A percentile compares a stretch with the other conserved stretches of the same genome.
Evolutionary conservation across 768 basidiomycete genomes (phyloP).

Genomic region (Lactifluus hygrophoroides): DNA sequence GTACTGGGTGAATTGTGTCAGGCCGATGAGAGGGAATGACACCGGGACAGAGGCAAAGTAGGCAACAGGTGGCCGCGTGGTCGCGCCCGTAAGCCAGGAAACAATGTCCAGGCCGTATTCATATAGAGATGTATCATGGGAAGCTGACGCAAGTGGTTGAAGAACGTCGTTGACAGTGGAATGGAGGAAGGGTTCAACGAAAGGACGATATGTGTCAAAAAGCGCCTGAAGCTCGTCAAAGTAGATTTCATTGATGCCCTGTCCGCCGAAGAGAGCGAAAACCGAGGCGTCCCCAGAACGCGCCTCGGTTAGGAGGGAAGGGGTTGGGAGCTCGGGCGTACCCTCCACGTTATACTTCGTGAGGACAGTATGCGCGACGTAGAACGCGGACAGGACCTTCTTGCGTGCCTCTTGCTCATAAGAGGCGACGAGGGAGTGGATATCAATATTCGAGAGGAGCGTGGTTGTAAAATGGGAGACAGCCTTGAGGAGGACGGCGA

Average conservation of each 20-base stretch:
- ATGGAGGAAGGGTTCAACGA: conserved; percentile 64
- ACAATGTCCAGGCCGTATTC: conserved; percentile 71
- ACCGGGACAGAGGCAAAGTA: conserved; percentile 92
- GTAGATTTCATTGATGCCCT: conserved; percentile 97
- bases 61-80: conserved; percentile 62
- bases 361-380: conserved; percentile 61
- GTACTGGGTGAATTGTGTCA: conserved; percentile 94
- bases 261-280: conserved; percentile 94
- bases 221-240: conserved; percentile 91
- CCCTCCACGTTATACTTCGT: conserved; percentile 45
- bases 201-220: conserved; percentile 86
- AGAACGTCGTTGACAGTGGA: conserved; percentile 60
- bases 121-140: conserved; percentile 59
- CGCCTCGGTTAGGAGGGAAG: conserved; percentile 63
- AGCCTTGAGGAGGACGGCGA: conserved; percentile 61
- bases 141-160: conserved; percentile 54
- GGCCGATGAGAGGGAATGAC: conserved; percentile 91
- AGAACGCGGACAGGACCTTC: conserved; percentile 72
- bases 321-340: conserved; percentile 52
- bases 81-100: conserved; percentile 72
- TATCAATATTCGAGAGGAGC: conserved; percentile 64
- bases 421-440: conserved; percentile 71
- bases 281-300: conserved; percentile 57
- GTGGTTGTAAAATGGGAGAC: conserved; percentile 70
- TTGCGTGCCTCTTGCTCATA: conserved; percentile 73